A percentile compares a stretch with the other conserved stretches of the same genome.
Evolutionary conservation across 2,329 filamentous ascomycete species (phyloP).

Genomic region (Diplodia intermedia): DNA sequence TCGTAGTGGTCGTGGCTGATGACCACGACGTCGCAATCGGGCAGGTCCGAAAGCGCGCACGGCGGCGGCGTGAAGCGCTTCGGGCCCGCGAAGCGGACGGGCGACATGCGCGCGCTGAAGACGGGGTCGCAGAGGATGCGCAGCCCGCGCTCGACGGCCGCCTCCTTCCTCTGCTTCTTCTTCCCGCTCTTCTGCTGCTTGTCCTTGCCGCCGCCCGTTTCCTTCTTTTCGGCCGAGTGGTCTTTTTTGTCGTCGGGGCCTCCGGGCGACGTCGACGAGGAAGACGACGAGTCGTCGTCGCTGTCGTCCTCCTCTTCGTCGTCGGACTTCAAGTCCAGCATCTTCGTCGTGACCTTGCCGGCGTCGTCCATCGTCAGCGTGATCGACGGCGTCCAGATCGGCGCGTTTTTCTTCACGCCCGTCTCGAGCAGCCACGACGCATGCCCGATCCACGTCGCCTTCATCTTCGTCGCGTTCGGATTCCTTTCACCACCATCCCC

Average conservation of each 20-base stretch:
- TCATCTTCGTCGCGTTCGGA: slow-evolving; percentile 37
- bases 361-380: slow-evolving; percentile 1
- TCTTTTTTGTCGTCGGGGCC: background rate
- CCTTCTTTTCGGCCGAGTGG: background rate
- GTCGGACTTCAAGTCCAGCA: background rate
- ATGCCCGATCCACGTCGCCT: slow-evolving; percentile 61
- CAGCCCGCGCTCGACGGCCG: slow-evolving; percentile 46
- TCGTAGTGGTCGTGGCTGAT: slow-evolving; percentile 66
- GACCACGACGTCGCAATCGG: slow-evolving; percentile 58
- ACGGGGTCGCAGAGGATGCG: slow-evolving; percentile 62
- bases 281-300: background rate
- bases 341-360: background rate
- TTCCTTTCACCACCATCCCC: slow-evolving; percentile 14
- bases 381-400: background rate
- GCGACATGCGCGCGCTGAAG: slow-evolving; percentile 58
- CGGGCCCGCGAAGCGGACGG: slow-evolving; percentile 56
- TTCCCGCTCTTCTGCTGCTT: background rate
- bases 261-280: background rate
- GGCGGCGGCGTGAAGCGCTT: slow-evolving; percentile 61
- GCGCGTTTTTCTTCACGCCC: slow-evolving; percentile 7
- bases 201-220: background rate
- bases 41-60: slow-evolving; percentile 57
- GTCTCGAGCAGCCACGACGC: slow-evolving; percentile 59
- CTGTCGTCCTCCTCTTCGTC: background rate
- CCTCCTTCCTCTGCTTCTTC: background rate